Evolutionary conservation across 805 yeast species (phyloP), one percentile per base, ranked within the genome.

Genomic region (Saccharomycopsis oosterbeekiorum): DNA sequence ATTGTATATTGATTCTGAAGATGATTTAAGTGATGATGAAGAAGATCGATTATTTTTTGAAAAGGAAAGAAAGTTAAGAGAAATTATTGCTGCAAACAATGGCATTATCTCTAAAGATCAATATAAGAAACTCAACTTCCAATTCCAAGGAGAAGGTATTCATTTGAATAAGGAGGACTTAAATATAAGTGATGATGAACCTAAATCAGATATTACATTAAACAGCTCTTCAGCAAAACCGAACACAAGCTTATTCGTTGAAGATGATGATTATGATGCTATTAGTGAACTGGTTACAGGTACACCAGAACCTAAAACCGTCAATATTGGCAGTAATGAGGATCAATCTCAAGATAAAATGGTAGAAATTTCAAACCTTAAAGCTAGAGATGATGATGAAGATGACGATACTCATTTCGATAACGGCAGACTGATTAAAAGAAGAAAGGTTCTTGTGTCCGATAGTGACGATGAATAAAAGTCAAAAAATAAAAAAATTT

Each of bases 1-100:
- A 17, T 60, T 71, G 60, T 71, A 74, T 60, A 70, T 72, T 40
- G 61, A 72, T 2, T 68, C 77, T 26, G 78, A 73, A 43, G 74
- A 69, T 39, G 76, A 69, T 26, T 24, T 36, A 21, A 64, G 58
- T 15, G 62, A 53, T 11, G 58, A 12, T 1, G 42, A 55, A n/a
- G 37, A 39, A 12, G 65, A 63, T 43, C 21, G 41, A 36, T 14
- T 51, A 24, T 63, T 63, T 51, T 63, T 61, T 55, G 60, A 55
- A 37, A 56, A 56, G 24, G 65, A 63, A 56, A 51, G 57, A 21
- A 54, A 41, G 42, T 51, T 63, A 39, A 29, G 65, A 56, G 56
- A 53, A 40, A 51, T 63, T 9, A 58, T 63, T 24, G 50, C 56
- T 51, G 37, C 50, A 5, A 55, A 59, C 21, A 62, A 58, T 12